Conservation (phyloP, 306 rosid genomes). For the Vicia villosa region DNA sequence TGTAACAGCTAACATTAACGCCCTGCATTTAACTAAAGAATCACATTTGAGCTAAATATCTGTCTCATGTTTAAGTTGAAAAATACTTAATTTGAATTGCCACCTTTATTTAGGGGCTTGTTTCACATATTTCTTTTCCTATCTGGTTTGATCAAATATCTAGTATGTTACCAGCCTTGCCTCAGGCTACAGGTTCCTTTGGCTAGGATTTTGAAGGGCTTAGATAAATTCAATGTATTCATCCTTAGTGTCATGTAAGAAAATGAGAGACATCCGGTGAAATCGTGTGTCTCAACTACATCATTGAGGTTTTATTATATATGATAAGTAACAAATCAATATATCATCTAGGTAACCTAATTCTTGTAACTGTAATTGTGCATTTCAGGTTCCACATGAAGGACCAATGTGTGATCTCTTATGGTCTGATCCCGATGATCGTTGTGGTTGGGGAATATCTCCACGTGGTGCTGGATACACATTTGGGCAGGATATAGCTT, state of each 20-base stretch:
- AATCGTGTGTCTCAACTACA: no score
- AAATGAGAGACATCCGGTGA: no score
- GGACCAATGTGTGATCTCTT: conserved; percentile 99
- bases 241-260: no score
- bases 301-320: no score
- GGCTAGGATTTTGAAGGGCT: background rate
- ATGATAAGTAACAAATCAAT: no score
- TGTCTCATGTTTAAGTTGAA: background rate
- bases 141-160: conserved; percentile 3
- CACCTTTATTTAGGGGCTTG: background rate
- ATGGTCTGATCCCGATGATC: conserved; percentile 99
- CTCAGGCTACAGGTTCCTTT: background rate
- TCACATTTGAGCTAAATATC: conserved; percentile 15
- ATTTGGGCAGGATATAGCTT: conserved; percentile 97
- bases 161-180: background rate
- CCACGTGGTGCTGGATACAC: conserved; percentile 99
- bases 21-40: conserved; percentile 10
- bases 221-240: no score
- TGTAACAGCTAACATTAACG: conserved; percentile 25
- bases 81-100: conserved; percentile 31
- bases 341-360: conserved; percentile 9
- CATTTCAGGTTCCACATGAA: conserved; percentile 91
- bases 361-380: conserved; percentile 6
- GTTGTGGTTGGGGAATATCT: conserved; percentile 99
- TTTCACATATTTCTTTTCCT: conserved; percentile 3